Conservation (phyloP, 2,329 filamentous ascomycete species). For the Aspergillus quadrilineatus region DNA sequence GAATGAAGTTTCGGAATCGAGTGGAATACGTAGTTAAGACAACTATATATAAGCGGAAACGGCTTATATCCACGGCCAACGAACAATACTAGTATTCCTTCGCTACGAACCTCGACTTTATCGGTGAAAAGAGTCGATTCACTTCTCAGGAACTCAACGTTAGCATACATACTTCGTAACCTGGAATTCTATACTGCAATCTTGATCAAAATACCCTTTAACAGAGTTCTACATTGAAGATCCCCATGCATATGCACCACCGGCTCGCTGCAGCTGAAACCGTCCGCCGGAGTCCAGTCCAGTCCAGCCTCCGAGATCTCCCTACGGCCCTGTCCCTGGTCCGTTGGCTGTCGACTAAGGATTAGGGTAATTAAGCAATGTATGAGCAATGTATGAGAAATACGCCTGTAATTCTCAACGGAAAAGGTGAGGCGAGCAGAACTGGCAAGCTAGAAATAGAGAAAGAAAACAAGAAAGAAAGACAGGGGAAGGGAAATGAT, state of each 20-base stretch:
- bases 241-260: constrained; percentile 25
- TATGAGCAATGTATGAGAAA: not conserved
- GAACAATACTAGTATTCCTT: no score
- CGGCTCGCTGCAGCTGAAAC: constrained; percentile 26
- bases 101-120: no score
- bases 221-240: not conserved
- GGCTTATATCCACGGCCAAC: no score
- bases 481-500: not conserved
- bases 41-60: not conserved
- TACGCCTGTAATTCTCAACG: not conserved
- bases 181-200: no score
- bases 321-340: not conserved
- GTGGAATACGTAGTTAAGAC: not conserved
- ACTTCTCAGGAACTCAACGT: no score
- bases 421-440: not conserved
- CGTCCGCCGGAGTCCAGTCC: not conserved
- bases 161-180: no score
- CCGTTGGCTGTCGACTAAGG: not conserved
- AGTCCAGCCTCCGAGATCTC: not conserved
- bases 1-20: no score
- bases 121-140: no score
- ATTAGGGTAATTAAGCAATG: not conserved
- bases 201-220: not conserved
- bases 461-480: not conserved
- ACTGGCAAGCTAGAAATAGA: not conserved